A percentile compares a stretch with the other conserved stretches of the same genome.
phyloP scores from a whole-genome alignment of 306 rosid species.

The Fagus sylvatica region DNA sequence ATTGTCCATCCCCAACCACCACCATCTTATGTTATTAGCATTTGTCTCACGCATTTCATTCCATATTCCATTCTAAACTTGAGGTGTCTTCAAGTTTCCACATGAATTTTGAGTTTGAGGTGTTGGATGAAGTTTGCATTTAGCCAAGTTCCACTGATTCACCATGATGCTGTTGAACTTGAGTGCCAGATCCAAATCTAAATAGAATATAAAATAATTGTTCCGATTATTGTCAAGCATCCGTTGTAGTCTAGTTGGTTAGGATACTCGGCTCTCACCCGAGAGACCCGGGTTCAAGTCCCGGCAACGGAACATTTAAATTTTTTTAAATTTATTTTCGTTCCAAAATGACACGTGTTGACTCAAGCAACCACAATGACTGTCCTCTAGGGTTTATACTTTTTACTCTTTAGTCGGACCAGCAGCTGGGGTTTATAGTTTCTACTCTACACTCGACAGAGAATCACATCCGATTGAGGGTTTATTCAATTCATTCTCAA shows the following conservation, averaged over 20 bases:
- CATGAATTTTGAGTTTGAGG: too few relatives aligned
- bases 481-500: background rate
- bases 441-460: background rate
- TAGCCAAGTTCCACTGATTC: too few relatives aligned
- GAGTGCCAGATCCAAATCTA: too few relatives aligned
- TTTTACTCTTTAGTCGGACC: background rate
- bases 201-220: too few relatives aligned
- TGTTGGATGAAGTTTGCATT: too few relatives aligned
- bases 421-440: background rate
- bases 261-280: conserved; percentile 3
- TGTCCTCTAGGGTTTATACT: background rate
- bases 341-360: background rate
- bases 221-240: background rate
- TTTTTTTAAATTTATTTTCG: too few relatives aligned
- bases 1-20: too few relatives aligned
- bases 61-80: too few relatives aligned
- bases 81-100: too few relatives aligned
- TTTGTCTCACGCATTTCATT: too few relatives aligned
- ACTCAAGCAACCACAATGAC: background rate
- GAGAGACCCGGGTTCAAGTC: background rate
- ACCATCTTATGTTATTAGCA: too few relatives aligned
- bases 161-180: too few relatives aligned
- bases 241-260: conserved; percentile 6
- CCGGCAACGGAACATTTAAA: background rate
- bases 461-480: background rate